Conservation (phyloP, 2,329 filamentous ascomycete genomes). For the Daldinia sp. region DNA sequence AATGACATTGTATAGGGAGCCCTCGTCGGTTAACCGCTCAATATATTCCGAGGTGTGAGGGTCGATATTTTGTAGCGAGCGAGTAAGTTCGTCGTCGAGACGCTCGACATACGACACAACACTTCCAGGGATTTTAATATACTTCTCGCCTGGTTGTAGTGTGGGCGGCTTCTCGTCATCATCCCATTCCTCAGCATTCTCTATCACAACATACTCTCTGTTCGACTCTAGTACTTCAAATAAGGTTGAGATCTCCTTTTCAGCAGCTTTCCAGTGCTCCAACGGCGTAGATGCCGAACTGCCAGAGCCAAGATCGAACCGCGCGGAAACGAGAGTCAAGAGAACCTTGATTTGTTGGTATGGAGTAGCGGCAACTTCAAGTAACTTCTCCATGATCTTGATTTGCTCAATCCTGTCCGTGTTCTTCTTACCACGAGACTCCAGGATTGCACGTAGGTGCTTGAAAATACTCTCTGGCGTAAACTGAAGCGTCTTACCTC, state of each 20-base stretch:
- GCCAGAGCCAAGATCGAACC: conserved; percentile 91
- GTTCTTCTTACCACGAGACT: conserved; percentile 98
- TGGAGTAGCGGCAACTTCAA: conserved; percentile 86
- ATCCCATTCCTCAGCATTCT: conserved; percentile 97
- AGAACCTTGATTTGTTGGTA: conserved; percentile 96
- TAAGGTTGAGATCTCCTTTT: conserved; percentile 82
- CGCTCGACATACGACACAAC: conserved; percentile 94
- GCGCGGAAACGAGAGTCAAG: conserved; percentile 87
- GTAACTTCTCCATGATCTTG: conserved; percentile 94
- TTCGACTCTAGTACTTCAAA: conserved; percentile 82
- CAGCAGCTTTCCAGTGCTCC: conserved; percentile 96
- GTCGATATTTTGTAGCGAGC: conserved; percentile 97
- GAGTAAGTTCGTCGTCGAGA: conserved; percentile 94
- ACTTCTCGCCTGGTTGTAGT: conserved; percentile 75
- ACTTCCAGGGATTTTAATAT: conserved; percentile 92
- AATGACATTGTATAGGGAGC: conserved; percentile 88
- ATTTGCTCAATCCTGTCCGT: conserved; percentile 96
- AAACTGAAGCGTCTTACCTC: conserved; percentile 88
- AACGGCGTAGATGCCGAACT: conserved; percentile 82
- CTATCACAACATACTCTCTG: conserved; percentile 83
- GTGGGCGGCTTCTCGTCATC: conserved; percentile 94
- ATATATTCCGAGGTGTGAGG: conserved; percentile 99
- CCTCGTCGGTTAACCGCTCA: conserved; percentile 91
- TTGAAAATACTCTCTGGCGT: conserved; percentile 99
- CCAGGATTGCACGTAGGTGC: conserved; percentile 90